These are phyloP conservation scores for Suillus brevipes DNA, from an alignment of 768 basidiomycete species.

Conservation along the genomic window DNA sequence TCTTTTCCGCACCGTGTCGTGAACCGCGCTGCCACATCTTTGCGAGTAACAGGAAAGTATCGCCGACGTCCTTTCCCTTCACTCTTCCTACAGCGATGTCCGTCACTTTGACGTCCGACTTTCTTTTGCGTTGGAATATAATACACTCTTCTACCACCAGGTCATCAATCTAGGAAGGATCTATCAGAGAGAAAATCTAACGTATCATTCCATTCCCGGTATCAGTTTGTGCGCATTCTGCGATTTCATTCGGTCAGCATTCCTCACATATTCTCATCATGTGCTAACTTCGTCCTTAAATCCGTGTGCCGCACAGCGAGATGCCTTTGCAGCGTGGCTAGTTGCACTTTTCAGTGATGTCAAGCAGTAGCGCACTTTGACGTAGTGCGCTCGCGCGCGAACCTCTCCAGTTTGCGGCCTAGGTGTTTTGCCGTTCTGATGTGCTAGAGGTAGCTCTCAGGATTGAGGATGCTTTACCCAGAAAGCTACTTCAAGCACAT, in stretches of 20 bases:
- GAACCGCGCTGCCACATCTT: too few species aligned
- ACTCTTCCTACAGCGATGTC: conserved; percentile 39
- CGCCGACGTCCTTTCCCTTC: conserved; percentile 15
- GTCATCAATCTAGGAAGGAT: conserved; percentile 14
- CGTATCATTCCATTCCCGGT: conserved; percentile 39
- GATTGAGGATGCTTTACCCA: too few species aligned
- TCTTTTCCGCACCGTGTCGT: too few species aligned
- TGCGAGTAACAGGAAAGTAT: too few species aligned
- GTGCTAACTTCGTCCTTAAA: conserved; percentile 1
- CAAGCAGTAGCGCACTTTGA: neutral
- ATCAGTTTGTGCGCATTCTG: conserved; percentile 40
- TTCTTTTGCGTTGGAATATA: conserved; percentile 38
- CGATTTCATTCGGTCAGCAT: conserved; percentile 46
- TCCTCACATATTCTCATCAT: neutral
- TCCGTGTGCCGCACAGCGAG: conserved; percentile 12
- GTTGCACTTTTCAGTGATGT: neutral
- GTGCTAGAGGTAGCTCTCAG: too few species aligned
- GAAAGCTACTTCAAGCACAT: too few species aligned
- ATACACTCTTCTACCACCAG: conserved; percentile 33
- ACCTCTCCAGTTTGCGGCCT: too few species aligned
- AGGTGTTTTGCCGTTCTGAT: too few species aligned
- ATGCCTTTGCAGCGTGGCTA: too few species aligned
- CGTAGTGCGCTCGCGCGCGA: too few species aligned
- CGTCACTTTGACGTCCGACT: conserved; percentile 44
- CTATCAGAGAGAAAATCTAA: too few species aligned